These are phyloP conservation scores for Coemansia sp. DNA, from an alignment of 192 early-diverging fungal species.

Conservation along the genomic window DNA sequence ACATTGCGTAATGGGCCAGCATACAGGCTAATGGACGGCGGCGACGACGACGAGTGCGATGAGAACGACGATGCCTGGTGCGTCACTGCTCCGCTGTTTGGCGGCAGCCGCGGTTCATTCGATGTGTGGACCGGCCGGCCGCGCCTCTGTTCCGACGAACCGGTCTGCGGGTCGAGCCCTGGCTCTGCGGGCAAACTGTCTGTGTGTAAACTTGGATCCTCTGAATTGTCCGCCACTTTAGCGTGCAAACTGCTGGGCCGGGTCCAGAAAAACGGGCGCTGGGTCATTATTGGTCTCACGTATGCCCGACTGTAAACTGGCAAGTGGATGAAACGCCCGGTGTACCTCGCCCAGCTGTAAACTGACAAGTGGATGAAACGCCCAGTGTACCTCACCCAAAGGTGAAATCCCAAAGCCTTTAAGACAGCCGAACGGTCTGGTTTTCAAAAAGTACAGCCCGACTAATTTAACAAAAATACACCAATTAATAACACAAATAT, in stretches of 20 bases:
- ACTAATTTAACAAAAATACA: background rate
- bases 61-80: conserved; percentile 34
- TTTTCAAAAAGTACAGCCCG: too few relatives aligned
- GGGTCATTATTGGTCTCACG: conserved; percentile 20
- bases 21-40: conserved; percentile 48
- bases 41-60: conserved; percentile 43
- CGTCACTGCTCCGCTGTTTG: conserved; percentile 1
- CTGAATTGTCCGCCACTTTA: background rate
- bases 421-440: too few relatives aligned
- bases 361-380: too few relatives aligned
- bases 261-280: conserved; percentile 36
- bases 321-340: too few relatives aligned
- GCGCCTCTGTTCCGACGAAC: background rate
- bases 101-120: background rate
- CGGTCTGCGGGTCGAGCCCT: too few relatives aligned
- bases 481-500: background rate
- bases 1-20: conserved; percentile 29
- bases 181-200: too few relatives aligned
- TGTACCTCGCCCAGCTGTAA: too few relatives aligned
- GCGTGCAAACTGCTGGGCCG: conserved; percentile 21
- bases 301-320: too few relatives aligned
- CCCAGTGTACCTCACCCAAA: too few relatives aligned
- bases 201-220: background rate
- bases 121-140: background rate
- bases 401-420: too few relatives aligned